Base-by-base conservation (phyloP, 2,329 filamentous ascomycete species). In the Sarocladium brachiariae region DNA sequence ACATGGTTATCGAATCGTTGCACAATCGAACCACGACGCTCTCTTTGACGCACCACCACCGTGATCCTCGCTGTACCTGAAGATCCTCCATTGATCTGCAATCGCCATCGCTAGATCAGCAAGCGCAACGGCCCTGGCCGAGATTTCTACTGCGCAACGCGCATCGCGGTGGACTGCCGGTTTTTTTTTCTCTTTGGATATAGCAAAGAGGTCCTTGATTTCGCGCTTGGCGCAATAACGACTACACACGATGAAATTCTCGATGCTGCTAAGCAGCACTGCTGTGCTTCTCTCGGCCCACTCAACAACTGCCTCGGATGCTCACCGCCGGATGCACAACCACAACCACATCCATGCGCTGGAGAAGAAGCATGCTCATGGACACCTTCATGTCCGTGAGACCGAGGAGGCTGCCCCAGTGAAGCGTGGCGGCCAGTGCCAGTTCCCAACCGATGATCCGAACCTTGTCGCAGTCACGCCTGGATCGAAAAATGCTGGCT, bases 401-500 rank as follows among this genome's bases (percentile, higher is more conserved):
- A 49, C 57, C 14, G 50, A 56, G 18, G 56, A 57, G 47, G 50
- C 53, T 11, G 46, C 55, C 56, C 61, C 49, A 53, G 68, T 74
- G 58, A 83, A 81, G 67, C 75, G 80, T 57, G 70, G 71, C 31
- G 61, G 59, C 69, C 68, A 72, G 51, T 91, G 87, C 67, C 61
- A 73, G 50, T 86, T 91, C 59, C 87, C 87, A 19, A 62, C 58
- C 10, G 70, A 73, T 30, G 53, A 86, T 60, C 75, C 78, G 25
- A 84, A 85, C 50, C 68, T 91, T 60, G 78, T 89, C 39, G 65
- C 79, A 13, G 75, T 92, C 49, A 87, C 85, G 9, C 85, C 85
- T 4, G 71, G 70, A 49, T 63, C 65, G 38, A 62, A 70, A 63
- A 92, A 92, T 68, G 84, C 74, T 47, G 87, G 87, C 54, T 92